A percentile compares a stretch with the other conserved stretches of the same genome.
phyloP scores from a whole-genome alignment of 2,329 filamentous ascomycete genomes.

The Westerdykella aurantiaca region DNA sequence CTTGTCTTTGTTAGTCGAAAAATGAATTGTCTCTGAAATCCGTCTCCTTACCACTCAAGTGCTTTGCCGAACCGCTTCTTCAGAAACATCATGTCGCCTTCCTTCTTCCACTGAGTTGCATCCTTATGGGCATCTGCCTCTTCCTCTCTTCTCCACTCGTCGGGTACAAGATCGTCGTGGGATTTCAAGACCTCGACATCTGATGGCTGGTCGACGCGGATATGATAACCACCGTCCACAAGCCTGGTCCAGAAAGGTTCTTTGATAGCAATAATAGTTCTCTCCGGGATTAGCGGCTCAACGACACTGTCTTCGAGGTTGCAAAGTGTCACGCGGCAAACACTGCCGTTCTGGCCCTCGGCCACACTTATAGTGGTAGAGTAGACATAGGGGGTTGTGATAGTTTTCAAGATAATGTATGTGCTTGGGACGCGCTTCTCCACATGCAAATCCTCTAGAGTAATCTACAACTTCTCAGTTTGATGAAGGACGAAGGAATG shows the following conservation, averaged over 20 bases:
- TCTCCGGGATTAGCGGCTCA: slow-evolving; percentile 14
- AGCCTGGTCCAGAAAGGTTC: slow-evolving; percentile 18
- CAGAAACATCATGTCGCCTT: slow-evolving; percentile 22
- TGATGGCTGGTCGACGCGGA: slow-evolving; percentile 21
- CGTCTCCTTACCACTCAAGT: slow-evolving; percentile 10
- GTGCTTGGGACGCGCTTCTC: not conserved
- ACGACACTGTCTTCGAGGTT: slow-evolving; percentile 20
- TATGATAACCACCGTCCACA: slow-evolving; percentile 12
- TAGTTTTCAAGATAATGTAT: slow-evolving; percentile 11
- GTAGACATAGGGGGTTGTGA: slow-evolving; percentile 18
- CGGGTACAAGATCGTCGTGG: slow-evolving; percentile 6
- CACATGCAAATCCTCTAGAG: not conserved
- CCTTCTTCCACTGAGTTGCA: slow-evolving; percentile 15
- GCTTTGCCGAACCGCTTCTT: slow-evolving; percentile 20
- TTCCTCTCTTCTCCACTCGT: slow-evolving; percentile 6
- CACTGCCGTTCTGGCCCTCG: slow-evolving; percentile 16
- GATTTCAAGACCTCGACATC: slow-evolving; percentile 13
- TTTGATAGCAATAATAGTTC: slow-evolving; percentile 13
- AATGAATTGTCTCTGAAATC: not conserved
- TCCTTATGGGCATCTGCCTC: not conserved
- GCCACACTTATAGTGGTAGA: slow-evolving; percentile 15
- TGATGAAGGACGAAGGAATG: no score
- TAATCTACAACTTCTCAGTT: not conserved
- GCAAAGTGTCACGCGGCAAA: slow-evolving; percentile 15
- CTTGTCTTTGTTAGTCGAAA: slow-evolving; percentile 5